These are phyloP conservation scores for Eimeria acervulina DNA, from an alignment of 169 alveolate species.

Conservation along the genomic window DNA sequence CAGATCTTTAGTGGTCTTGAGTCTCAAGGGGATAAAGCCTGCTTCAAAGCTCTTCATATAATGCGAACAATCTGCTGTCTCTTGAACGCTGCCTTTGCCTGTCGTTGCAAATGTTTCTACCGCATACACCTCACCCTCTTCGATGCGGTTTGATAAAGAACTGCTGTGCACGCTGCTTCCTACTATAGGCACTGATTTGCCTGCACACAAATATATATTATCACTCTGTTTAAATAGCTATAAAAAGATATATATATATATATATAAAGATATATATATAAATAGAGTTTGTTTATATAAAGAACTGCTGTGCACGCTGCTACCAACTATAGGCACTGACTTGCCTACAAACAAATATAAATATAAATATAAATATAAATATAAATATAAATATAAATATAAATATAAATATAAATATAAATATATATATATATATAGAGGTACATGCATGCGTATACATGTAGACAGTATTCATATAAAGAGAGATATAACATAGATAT, in stretches of 20 bases:
- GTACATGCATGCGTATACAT: too few species aligned
- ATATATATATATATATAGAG: too few species aligned
- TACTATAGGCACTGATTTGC: conserved; percentile 99
- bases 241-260: too few species aligned
- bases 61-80: conserved; percentile 96
- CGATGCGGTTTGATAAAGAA: conserved; percentile 95
- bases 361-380: too few species aligned
- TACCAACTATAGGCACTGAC: too few species aligned
- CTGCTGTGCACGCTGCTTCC: conserved; percentile 89
- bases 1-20: conserved; percentile 96
- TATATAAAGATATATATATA: too few species aligned
- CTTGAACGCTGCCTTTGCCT: conserved; percentile 97
- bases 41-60: conserved; percentile 98
- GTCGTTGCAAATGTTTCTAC: conserved; percentile 99
- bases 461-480: too few species aligned
- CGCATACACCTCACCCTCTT: conserved; percentile 99
- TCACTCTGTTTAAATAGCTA: neutral
- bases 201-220: conserved; percentile 54
- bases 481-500: neutral
- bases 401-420: too few species aligned
- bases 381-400: too few species aligned
- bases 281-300: neutral
- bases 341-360: too few species aligned
- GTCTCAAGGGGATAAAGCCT: conserved; percentile 93
- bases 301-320: too few species aligned